phyloP scores from a whole-genome alignment of 1,284 basidiomycete genomes.

The Ustilago bromivora region DNA sequence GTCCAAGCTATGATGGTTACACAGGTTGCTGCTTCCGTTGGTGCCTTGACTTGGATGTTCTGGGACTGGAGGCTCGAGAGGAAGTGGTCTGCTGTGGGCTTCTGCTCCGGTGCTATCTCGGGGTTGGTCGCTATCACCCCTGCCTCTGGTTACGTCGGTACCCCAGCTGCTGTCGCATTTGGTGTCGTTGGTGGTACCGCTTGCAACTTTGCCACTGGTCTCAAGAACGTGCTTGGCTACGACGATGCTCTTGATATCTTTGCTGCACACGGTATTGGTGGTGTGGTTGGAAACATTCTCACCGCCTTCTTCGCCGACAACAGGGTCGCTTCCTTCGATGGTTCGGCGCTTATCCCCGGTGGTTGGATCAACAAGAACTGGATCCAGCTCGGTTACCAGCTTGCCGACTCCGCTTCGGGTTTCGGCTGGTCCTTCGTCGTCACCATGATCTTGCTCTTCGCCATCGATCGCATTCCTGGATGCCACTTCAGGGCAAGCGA shows the following conservation, averaged over 20 bases:
- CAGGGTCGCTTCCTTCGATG: conserved; percentile 84
- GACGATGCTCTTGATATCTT: conserved; percentile 76
- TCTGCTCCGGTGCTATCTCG: conserved; percentile 93
- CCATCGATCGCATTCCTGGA: conserved; percentile 91
- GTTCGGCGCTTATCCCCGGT: conserved; percentile 71
- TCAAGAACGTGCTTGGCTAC: conserved; percentile 77
- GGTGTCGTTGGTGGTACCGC: conserved; percentile 83
- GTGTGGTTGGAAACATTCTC: conserved; percentile 85
- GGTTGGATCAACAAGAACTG: conserved; percentile 92
- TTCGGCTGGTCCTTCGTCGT: conserved; percentile 64
- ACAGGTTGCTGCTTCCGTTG: conserved; percentile 81
- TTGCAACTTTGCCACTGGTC: conserved; percentile 93
- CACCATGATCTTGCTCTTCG: conserved; percentile 82
- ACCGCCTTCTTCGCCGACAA: conserved; percentile 89
- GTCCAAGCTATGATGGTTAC: conserved; percentile 71
- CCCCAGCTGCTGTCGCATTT: conserved; percentile 63
- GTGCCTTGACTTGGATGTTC: conserved; percentile 71
- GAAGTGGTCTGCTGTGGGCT: conserved; percentile 78
- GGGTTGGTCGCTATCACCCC: conserved; percentile 81
- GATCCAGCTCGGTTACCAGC: conserved; percentile 80
- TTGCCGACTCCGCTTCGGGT: conserved; percentile 78
- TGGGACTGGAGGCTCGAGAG: conserved; percentile 66
- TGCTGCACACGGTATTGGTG: conserved; percentile 88
- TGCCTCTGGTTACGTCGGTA: conserved; percentile 74
- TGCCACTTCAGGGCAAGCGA: conserved; percentile 82